Base-by-base conservation (phyloP, 2,329 filamentous ascomycete genomes). In the Penicillium sp. region DNA sequence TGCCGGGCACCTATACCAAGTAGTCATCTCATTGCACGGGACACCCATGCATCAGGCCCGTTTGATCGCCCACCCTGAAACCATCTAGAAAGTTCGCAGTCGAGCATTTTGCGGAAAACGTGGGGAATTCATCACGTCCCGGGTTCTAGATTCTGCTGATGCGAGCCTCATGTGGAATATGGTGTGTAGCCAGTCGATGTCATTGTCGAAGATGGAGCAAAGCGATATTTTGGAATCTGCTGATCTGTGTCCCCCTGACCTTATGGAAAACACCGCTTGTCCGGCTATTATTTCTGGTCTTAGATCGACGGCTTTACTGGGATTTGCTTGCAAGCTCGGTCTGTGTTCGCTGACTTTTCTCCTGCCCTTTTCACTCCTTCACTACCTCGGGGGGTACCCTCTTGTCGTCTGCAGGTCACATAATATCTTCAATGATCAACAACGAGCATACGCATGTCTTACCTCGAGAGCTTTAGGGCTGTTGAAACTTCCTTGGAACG, bases 41-140 rank as follows among this genome's bases (percentile, higher is more conserved):
- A 46, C 56, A 53, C 44, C 36, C 29, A 45, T 46, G 54, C 47
- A 41, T 44, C 42, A 47, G 44, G 50, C 49, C 35, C 19, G 60
- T 64, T 67, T 67, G 64, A 67, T 67, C 63, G 60, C 55, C 64
- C 47, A 9, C 28, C 39, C 54, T 66, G 65, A 67, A 67, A 66
- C 64, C 33, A 60, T 66, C 62, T 64, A 64, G 63, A 67, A 64
- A 27, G 46, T 57, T 46, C 28, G 51, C 37, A 31, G 34, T 40
- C 47, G 48, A 50, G 48, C 43, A 45, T 35, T 40, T 40, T 44
- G 7, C 4, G 25, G 46, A 42, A 44, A 49, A 28, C 49, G 52
- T 57, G 57, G 53, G 41, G 44, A 40, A 9, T 37, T 36, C 30
- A 25, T 39, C 36, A 18, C 25, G 43, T 49, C 12, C 50, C 22